phyloP scores from a whole-genome alignment of 805 yeast species.

The Brettanomyces bruxellensis region DNA sequence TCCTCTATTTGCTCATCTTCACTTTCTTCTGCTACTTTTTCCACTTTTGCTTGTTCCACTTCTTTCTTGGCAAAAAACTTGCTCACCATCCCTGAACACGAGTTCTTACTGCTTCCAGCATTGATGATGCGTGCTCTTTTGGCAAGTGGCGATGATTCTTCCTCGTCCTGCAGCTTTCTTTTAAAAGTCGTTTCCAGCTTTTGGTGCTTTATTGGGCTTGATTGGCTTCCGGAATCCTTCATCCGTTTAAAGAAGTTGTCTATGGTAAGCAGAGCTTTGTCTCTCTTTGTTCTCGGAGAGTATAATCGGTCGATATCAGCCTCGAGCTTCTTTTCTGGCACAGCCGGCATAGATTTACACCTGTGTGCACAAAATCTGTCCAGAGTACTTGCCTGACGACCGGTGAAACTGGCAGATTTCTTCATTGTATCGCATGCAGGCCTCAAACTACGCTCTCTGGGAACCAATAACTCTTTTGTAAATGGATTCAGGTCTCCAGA shows the following conservation, averaged over 20 bases:
- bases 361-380: neutral
- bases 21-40: no score
- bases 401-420: conserved; percentile 1
- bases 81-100: no score
- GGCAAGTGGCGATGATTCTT: neutral
- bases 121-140: neutral
- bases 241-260: conserved; percentile 14
- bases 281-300: conserved; percentile 3
- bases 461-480: conserved; percentile 34
- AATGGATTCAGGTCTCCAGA: conserved; percentile 62
- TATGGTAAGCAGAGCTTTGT: conserved; percentile 14
- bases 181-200: no score
- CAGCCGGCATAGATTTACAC: neutral
- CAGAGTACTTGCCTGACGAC: neutral
- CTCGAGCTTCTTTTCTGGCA: neutral
- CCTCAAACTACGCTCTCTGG: conserved; percentile 32
- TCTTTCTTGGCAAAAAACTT: no score
- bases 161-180: neutral
- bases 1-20: neutral
- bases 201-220: neutral
- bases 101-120: neutral
- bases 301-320: neutral
- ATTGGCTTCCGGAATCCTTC: neutral
- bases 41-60: no score
- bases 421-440: neutral